A percentile compares a stretch with the other conserved stretches of the same genome.
These are phyloP conservation scores for Theobroma cacao DNA, from an alignment of 345 rosid species.

Conservation along the genomic window DNA sequence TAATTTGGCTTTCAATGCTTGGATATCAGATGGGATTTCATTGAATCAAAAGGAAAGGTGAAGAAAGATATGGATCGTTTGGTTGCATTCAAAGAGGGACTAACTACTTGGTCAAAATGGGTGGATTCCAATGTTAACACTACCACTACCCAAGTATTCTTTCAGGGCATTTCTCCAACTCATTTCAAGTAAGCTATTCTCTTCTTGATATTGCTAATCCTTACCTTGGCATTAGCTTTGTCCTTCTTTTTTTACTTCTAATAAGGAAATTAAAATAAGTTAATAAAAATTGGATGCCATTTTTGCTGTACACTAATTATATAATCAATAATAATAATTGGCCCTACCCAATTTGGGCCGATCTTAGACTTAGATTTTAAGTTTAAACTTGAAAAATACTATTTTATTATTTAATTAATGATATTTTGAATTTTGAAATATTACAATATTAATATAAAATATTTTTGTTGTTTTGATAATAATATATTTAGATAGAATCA, in stretches of 20 bases:
- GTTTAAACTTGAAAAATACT: no score
- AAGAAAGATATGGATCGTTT: conserved; percentile 58
- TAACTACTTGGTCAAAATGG: conserved; percentile 59
- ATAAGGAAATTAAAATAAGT: background rate
- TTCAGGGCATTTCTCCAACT: conserved; percentile 55
- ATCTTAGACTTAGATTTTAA: no score
- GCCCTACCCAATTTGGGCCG: no score
- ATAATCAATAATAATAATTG: no score
- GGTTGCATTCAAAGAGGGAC: conserved; percentile 47
- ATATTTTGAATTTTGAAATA: no score
- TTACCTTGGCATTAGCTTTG: background rate
- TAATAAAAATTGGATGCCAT: no score
- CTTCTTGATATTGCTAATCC: background rate
- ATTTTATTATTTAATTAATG: no score
- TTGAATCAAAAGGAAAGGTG: conserved; percentile 33
- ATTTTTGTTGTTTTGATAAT: no score
- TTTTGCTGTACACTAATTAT: background rate
- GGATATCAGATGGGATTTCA: conserved; percentile 54
- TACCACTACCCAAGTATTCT: conserved; percentile 39
- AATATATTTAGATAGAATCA: no score
- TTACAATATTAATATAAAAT: no score
- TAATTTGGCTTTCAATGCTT: background rate
- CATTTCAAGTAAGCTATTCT: conserved; percentile 42
- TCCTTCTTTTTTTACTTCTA: background rate
- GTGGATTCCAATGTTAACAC: conserved; percentile 51